phyloP scores from a whole-genome alignment of 768 basidiomycete genomes.

The Tulasnella sp. region DNA sequence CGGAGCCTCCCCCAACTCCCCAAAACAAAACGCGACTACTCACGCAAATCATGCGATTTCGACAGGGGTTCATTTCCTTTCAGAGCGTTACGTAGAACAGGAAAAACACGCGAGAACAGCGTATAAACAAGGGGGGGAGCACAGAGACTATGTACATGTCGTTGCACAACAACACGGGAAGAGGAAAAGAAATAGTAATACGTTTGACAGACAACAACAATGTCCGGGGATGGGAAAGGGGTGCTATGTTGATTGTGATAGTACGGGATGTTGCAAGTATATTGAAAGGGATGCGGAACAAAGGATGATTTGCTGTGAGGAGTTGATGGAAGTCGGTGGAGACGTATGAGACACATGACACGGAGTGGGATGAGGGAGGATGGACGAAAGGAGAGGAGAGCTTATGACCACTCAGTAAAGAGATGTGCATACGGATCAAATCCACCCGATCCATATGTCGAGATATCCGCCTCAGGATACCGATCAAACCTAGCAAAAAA shows the following conservation, averaged over 20 bases:
- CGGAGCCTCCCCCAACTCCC: not conserved
- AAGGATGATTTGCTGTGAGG: not conserved
- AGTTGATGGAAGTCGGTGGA: not conserved
- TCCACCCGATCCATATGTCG: slow-evolving; percentile 29
- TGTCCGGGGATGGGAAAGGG: not conserved
- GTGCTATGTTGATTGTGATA: not conserved
- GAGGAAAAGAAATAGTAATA: not conserved
- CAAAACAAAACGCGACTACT: no score
- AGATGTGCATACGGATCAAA: slow-evolving; percentile 22
- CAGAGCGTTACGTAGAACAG: not conserved
- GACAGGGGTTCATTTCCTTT: not conserved
- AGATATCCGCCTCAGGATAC: slow-evolving; percentile 32
- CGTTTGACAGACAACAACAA: not conserved
- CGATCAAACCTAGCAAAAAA: slow-evolving; percentile 27
- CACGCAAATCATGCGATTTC: no score
- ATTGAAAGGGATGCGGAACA: not conserved
- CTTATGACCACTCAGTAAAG: slow-evolving; percentile 15
- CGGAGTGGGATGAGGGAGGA: not conserved
- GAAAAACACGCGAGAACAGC: not conserved
- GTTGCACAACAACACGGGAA: not conserved
- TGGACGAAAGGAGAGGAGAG: not conserved
- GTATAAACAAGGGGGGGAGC: not conserved
- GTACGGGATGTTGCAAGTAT: not conserved
- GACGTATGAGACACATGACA: not conserved
- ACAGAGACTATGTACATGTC: not conserved